Evolutionary conservation across 192 early-diverging fungal genomes (phyloP).

Genomic region (Diversispora epigaea): DNA sequence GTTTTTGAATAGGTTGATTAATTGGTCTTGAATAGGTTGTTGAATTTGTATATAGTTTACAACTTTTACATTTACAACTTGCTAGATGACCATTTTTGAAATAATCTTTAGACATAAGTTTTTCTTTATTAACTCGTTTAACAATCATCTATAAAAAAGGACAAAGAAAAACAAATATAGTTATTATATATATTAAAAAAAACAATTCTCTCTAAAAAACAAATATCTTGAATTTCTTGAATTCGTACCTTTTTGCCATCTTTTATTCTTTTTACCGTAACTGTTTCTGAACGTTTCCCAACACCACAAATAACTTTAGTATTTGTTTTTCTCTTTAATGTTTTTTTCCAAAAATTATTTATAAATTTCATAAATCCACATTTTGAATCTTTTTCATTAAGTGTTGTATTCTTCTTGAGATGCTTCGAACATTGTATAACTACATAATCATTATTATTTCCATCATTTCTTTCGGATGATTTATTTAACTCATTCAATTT

Average conservation of each 20-base stretch:
- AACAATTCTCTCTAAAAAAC: neutral
- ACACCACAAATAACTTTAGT: neutral
- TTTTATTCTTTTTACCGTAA: neutral
- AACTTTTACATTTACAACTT: neutral
- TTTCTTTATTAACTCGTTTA: neutral
- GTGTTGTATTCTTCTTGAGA: too few species aligned
- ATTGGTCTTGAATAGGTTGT: too few species aligned
- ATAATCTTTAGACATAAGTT: neutral
- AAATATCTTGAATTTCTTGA: neutral
- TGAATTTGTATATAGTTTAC: neutral
- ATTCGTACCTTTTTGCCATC: neutral
- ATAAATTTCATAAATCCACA: too few species aligned
- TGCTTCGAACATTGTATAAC: too few species aligned
- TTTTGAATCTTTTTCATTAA: too few species aligned
- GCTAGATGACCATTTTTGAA: neutral
- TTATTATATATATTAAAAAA: neutral
- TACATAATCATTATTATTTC: too few species aligned
- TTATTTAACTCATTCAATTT: too few species aligned
- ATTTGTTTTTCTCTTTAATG: neutral
- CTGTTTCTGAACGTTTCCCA: neutral
- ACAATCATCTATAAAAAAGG: neutral
- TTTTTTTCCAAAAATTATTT: neutral
- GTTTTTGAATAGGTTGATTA: too few species aligned
- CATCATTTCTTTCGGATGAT: too few species aligned
- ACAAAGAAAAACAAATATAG: neutral